Evolutionary conservation across 1,139 yeast genomes (phyloP), one percentile per base, ranked within the genome.

Genomic region (Scheffersomyces illinoinensis): DNA sequence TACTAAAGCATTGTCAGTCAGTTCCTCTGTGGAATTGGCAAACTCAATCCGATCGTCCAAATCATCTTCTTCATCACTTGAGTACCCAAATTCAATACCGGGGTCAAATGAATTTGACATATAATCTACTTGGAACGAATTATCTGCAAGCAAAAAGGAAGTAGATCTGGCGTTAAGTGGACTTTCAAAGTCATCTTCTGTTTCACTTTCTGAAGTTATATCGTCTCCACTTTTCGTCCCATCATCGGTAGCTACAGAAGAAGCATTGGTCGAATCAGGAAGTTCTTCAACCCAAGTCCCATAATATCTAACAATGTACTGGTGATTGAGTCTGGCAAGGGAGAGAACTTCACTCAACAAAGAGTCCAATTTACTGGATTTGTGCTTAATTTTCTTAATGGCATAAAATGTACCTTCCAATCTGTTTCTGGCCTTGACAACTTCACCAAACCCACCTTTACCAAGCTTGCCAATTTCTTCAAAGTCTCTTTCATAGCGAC

Each of bases 391-490:
- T 68, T 93, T 93, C 70, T 96, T 96, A 61, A 96, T 87, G 0
- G 99, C 99, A 73, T 96, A 96, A 66, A 90, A 91, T 5, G 98
- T 84, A 21, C 99, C 98, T 70, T 96, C 99, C 64, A 95, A 84
- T 62, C 93, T 85, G 71, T 93, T 93, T 61, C 99, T 81, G 0
- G 96, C 99, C 68, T 93, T 93, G 19, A 95, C 97, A 14, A 96
- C 99, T 71, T 93, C 97, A 8, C 99, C 99, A 76, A 90, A 96
- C 0, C 97, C 99, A 47, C 99, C 99, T 67, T 89, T 87, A 2
- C 99, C 99, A n/a, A 96, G 75, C 24, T 87, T 85, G 0, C 96
- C 96, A 53, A 93, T 90, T 71, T 95, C 99, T 72, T 95, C 99
- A 72, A 96, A 96, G 70, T 96, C 99, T 59, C 84, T 69, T 54